Percentiles rank a stretch among this genome's conserved stretches.
Conservation (phyloP, 2,329 filamentous ascomycete species). For the Diaporthe citri region DNA sequence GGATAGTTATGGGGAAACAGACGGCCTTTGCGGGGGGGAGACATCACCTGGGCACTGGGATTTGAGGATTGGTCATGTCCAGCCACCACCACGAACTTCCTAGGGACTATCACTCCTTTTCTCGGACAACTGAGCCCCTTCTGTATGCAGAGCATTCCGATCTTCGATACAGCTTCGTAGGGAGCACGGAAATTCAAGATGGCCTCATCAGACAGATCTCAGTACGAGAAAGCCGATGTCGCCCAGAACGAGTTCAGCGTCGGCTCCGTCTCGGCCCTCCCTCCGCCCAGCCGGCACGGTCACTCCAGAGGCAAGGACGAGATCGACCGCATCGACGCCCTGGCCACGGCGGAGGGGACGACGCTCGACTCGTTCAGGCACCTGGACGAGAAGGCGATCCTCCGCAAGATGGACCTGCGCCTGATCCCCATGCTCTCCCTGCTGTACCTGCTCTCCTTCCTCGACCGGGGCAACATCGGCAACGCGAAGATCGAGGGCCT, state of each 20-base stretch:
- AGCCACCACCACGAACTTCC: too few species aligned
- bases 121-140: neutral
- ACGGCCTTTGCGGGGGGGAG: neutral
- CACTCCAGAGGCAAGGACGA: slow-evolving; percentile 31
- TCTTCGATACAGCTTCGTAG: neutral
- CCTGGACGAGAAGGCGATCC: slow-evolving; percentile 68
- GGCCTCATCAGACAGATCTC: neutral
- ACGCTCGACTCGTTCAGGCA: slow-evolving; percentile 49
- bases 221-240: slow-evolving; percentile 33
- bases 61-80: too few species aligned
- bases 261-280: neutral
- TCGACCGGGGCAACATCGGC: slow-evolving; percentile 75
- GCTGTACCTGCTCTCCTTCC: slow-evolving; percentile 77
- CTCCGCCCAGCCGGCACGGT: neutral
- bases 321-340: slow-evolving; percentile 40
- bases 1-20: neutral
- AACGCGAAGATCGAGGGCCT: slow-evolving; percentile 76
- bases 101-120: too few species aligned
- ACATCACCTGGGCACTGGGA: neutral
- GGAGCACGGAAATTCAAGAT: neutral
- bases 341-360: slow-evolving; percentile 38
- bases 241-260: slow-evolving; percentile 32
- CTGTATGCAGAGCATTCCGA: neutral
- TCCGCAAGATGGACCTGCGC: slow-evolving; percentile 69
- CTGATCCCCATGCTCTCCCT: slow-evolving; percentile 73